Conservation (phyloP, 371 early-diverging fungal species). For the Mucor sp. region DNA sequence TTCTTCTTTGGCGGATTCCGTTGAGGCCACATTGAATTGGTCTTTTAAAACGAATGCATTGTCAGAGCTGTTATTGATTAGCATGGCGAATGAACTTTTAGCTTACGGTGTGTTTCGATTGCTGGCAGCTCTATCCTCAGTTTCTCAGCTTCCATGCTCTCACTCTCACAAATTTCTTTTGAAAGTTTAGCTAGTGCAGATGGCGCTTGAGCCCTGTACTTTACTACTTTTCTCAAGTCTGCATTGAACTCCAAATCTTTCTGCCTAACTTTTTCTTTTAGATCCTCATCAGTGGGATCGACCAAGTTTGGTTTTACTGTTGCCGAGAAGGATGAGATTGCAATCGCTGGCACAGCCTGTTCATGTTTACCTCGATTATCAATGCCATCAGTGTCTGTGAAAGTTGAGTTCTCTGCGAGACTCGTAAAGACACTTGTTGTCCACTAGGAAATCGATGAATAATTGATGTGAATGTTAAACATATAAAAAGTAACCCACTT, state of each 20-base stretch:
- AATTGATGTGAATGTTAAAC: too few species aligned
- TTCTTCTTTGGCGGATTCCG: neutral
- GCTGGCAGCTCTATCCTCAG: neutral
- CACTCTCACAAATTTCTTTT: neutral
- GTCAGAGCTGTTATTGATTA: neutral
- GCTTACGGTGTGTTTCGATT: neutral
- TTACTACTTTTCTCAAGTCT: neutral
- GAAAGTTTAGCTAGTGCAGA: neutral
- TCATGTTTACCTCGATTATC: neutral
- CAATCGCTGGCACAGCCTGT: too few species aligned
- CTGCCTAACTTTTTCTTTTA: neutral
- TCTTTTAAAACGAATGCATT: neutral
- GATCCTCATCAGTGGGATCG: neutral
- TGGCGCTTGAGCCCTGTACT: neutral
- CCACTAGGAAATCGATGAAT: neutral
- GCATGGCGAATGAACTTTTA: neutral
- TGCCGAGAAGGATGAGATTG: too few species aligned
- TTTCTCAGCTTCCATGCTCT: neutral
- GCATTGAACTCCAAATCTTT: neutral
- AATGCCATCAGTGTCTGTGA: neutral
- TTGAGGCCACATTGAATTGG: neutral
- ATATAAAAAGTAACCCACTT: too few species aligned
- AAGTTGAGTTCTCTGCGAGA: neutral
- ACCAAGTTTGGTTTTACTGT: neutral
- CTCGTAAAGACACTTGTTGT: neutral